Evolutionary conservation across 75 land plant genomes (phyloP).

Genomic region (Cupressus sempervirens): DNA sequence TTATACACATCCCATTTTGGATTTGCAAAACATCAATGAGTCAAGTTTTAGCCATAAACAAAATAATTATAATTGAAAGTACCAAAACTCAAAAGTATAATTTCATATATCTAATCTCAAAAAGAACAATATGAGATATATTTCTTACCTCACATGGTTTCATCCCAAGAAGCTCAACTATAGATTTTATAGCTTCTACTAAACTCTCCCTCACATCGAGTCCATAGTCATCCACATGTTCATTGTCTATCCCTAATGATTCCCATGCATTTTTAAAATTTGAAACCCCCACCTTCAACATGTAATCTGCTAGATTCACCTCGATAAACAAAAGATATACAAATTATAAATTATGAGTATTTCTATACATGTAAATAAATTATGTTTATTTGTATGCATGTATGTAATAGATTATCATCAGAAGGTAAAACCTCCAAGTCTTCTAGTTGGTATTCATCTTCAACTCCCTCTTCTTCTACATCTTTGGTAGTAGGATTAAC

Average conservation of each 20-base stretch:
- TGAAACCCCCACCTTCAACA: slow-evolving; percentile 70
- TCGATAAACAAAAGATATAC: background rate
- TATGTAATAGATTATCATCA: background rate
- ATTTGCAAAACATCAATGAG: background rate
- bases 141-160: slow-evolving; percentile 87
- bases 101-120: background rate
- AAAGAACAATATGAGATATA: background rate
- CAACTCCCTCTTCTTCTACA: slow-evolving; percentile 90
- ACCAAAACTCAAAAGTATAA: background rate
- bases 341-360: background rate
- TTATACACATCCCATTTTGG: no score
- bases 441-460: slow-evolving; percentile 94
- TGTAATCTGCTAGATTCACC: slow-evolving; percentile 82
- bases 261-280: slow-evolving; percentile 97
- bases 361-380: background rate
- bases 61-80: background rate
- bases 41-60: background rate
- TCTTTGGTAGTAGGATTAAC: slow-evolving; percentile 85
- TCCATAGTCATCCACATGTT: slow-evolving; percentile 89
- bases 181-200: slow-evolving; percentile 81
- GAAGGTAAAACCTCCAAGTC: slow-evolving; percentile 65
- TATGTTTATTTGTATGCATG: no score
- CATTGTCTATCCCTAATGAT: slow-evolving; percentile 58
- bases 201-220: slow-evolving; percentile 86
- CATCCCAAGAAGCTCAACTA: slow-evolving; percentile 83